phyloP scores from a whole-genome alignment of 805 yeast genomes.

The Metschnikowia lachancei region DNA sequence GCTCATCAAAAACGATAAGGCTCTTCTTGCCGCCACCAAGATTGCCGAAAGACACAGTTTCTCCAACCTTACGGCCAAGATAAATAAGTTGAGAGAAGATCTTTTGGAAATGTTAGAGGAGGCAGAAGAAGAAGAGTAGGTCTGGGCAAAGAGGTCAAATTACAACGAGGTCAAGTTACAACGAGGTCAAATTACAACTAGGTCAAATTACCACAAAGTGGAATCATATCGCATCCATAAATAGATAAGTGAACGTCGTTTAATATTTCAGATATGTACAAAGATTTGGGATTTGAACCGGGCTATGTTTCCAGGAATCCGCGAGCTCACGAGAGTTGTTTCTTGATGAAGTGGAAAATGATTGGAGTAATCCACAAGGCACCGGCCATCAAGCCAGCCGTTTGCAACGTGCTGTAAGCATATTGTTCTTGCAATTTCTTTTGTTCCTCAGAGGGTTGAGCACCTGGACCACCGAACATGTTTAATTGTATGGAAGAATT shows the following conservation, averaged over 20 bases:
- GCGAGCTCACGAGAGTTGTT: conserved; percentile 35
- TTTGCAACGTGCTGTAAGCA: conserved; percentile 55
- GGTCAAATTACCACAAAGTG: neutral
- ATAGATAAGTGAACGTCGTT: conserved; percentile 1
- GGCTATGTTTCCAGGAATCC: neutral
- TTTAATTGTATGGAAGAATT: neutral
- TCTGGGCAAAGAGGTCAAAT: no score
- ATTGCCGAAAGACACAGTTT: conserved; percentile 67
- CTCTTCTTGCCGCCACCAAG: conserved; percentile 77
- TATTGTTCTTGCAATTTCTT: conserved; percentile 63
- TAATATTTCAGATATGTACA: conserved; percentile 8
- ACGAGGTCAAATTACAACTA: no score
- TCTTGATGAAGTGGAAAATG: conserved; percentile 51
- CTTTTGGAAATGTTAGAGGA: conserved; percentile 22
- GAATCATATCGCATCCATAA: neutral
- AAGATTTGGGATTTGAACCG: neutral
- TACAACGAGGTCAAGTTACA: no score
- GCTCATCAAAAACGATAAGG: conserved; percentile 71
- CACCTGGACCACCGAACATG: conserved; percentile 51
- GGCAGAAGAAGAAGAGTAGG: conserved; percentile 5
- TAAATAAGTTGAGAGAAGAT: conserved; percentile 38
- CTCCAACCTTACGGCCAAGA: conserved; percentile 34
- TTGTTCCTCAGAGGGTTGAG: conserved; percentile 57
- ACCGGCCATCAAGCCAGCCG: conserved; percentile 62
- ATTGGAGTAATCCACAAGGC: conserved; percentile 62